phyloP scores from a whole-genome alignment of 805 yeast genomes.

The Ogataea paradorogensis region DNA sequence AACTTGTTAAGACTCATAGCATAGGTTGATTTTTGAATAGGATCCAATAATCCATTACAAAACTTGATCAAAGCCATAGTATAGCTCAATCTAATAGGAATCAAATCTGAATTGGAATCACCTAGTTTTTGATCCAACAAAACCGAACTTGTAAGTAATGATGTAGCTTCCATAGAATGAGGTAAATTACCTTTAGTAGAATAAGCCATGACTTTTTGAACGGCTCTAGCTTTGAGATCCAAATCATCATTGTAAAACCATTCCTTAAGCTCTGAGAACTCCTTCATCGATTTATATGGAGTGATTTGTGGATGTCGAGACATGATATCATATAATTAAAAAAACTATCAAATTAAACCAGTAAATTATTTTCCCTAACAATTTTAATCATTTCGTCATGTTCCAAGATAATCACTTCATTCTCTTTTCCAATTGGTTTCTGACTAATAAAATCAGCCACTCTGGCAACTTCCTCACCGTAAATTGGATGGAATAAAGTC shows the following conservation, averaged over 20 bases:
- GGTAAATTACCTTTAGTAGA: slow-evolving; percentile 63
- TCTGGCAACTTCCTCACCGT: slow-evolving; percentile 63
- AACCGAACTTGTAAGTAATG: slow-evolving; percentile 50
- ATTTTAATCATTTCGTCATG: slow-evolving; percentile 24
- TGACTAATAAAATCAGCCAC: slow-evolving; percentile 34
- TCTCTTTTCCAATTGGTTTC: slow-evolving; percentile 23
- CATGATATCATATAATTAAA: slow-evolving; percentile 6
- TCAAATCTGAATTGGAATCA: slow-evolving; percentile 27
- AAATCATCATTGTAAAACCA: slow-evolving; percentile 44
- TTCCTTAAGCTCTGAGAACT: slow-evolving; percentile 42
- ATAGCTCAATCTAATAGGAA: slow-evolving; percentile 50
- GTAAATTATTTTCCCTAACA: slow-evolving; percentile 14
- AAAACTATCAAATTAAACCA: neutral
- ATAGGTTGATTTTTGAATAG: slow-evolving; percentile 70
- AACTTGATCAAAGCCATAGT: slow-evolving; percentile 76
- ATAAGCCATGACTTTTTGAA: slow-evolving; percentile 51
- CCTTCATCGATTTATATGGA: slow-evolving; percentile 38
- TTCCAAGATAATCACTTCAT: slow-evolving; percentile 24
- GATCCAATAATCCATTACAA: slow-evolving; percentile 89
- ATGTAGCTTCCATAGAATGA: slow-evolving; percentile 68
- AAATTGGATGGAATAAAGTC: slow-evolving; percentile 38
- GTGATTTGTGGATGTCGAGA: slow-evolving; percentile 31
- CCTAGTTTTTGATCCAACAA: slow-evolving; percentile 38
- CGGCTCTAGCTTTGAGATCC: slow-evolving; percentile 40
- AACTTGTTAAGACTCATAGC: slow-evolving; percentile 77